A percentile compares a stretch with the other conserved stretches of the same genome.
phyloP scores from a whole-genome alignment of 2,329 filamentous ascomycete genomes.

The Venturia pyrina region DNA sequence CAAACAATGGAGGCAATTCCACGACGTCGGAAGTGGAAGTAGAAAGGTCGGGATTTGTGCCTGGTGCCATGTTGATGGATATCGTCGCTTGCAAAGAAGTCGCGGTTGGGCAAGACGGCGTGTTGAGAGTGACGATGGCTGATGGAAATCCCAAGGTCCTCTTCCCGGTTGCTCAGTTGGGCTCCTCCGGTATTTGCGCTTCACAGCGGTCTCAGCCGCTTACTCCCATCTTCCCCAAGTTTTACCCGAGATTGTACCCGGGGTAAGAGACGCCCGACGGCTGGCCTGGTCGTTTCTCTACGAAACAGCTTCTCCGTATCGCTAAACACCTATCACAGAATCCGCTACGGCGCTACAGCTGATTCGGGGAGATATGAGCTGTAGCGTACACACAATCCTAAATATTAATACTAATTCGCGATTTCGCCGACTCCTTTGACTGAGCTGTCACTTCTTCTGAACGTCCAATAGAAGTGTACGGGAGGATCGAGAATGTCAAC shows the following conservation, averaged over 20 bases:
- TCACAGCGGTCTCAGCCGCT: neutral
- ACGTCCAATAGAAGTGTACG: too few relatives aligned
- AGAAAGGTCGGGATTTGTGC: conserved; percentile 17
- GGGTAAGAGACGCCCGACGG: neutral
- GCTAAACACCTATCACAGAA: too few relatives aligned
- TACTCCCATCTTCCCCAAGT: neutral
- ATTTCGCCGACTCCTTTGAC: too few relatives aligned
- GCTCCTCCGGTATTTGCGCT: neutral
- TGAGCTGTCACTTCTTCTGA: too few relatives aligned
- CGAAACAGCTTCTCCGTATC: too few relatives aligned
- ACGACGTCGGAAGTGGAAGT: conserved; percentile 20
- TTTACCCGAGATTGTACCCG: neutral
- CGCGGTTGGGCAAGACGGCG: conserved; percentile 19
- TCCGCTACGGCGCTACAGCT: too few relatives aligned
- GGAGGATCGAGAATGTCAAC: too few relatives aligned
- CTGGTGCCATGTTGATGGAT: conserved; percentile 20
- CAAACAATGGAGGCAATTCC: conserved; percentile 19
- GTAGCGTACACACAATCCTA: too few relatives aligned
- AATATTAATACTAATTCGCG: too few relatives aligned
- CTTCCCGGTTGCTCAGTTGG: conserved; percentile 16
- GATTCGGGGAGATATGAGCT: too few relatives aligned
- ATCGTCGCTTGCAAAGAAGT: conserved; percentile 22
- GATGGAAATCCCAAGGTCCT: conserved; percentile 24
- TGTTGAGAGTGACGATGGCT: conserved; percentile 21
- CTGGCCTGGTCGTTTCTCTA: neutral